Percentiles rank a stretch among this genome's conserved stretches.
phyloP scores from a whole-genome alignment of 495 filamentous ascomycete species.

The Talaromyces adpressus region DNA sequence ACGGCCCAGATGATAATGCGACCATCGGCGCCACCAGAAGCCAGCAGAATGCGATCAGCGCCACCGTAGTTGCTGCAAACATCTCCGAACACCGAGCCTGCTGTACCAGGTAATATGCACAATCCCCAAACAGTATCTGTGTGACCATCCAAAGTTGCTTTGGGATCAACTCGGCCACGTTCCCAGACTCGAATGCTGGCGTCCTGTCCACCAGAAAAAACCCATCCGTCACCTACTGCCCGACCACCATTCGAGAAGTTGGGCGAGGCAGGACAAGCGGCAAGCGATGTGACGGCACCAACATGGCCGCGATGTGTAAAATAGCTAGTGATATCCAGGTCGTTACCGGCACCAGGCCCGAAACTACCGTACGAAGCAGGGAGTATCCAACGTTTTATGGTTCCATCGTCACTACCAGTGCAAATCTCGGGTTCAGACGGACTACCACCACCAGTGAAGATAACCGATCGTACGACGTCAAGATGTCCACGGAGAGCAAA shows the following conservation, averaged over 20 bases:
- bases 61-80: constrained; percentile 61
- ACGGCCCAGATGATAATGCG: constrained; percentile 91
- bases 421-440: constrained; percentile 94
- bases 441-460: constrained; percentile 93
- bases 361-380: constrained; percentile 64
- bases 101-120: constrained; percentile 83
- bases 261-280: constrained; percentile 76
- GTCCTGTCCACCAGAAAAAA: constrained; percentile 95
- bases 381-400: constrained; percentile 94
- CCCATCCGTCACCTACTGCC: constrained; percentile 85
- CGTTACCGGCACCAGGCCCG: constrained; percentile 50
- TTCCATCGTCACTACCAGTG: constrained; percentile 90
- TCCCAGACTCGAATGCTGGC: constrained; percentile 93
- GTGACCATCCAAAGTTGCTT: constrained; percentile 89
- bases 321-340: constrained; percentile 85
- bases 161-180: constrained; percentile 84
- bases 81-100: constrained; percentile 68
- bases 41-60: constrained; percentile 79
- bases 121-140: constrained; percentile 95
- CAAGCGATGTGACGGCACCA: constrained; percentile 80
- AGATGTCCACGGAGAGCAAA: constrained; percentile 90
- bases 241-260: constrained; percentile 85
- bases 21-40: constrained; percentile 86
- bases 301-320: constrained; percentile 92
- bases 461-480: constrained; percentile 85